phyloP scores from a whole-genome alignment of 805 yeast genomes.

The Suhomyces emberorum region DNA sequence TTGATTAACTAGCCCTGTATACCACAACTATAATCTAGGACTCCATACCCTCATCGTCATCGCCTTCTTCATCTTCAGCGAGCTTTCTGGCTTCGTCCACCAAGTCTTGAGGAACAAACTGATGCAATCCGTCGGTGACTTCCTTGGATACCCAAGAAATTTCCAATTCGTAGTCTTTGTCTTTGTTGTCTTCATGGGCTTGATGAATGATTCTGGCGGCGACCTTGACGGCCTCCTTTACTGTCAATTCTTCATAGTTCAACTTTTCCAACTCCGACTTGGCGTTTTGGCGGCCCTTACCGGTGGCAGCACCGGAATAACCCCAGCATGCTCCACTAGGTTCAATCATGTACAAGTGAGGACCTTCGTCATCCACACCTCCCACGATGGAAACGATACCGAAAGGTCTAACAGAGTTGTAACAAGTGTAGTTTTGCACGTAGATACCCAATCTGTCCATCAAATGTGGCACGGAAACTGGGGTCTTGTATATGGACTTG shows the following conservation, averaged over 20 bases:
- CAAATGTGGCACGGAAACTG: slow-evolving; percentile 76
- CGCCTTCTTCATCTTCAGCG: slow-evolving; percentile 81
- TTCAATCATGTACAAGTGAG: slow-evolving; percentile 93
- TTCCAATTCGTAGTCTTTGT: slow-evolving; percentile 94
- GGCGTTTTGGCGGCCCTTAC: slow-evolving; percentile 98
- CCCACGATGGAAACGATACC: slow-evolving; percentile 92
- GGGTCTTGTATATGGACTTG: slow-evolving; percentile 70
- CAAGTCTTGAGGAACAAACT: slow-evolving; percentile 74
- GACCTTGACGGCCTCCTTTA: slow-evolving; percentile 81
- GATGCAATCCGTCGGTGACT: slow-evolving; percentile 79
- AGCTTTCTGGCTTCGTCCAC: slow-evolving; percentile 77
- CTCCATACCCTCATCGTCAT: slow-evolving; percentile 51
- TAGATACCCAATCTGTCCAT: slow-evolving; percentile 86
- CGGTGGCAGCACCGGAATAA: slow-evolving; percentile 94
- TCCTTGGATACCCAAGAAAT: slow-evolving; percentile 79
- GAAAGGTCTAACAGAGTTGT: slow-evolving; percentile 96
- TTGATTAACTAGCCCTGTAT: too few relatives aligned
- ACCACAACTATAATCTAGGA: slow-evolving; percentile 1
- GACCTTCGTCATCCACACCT: slow-evolving; percentile 86
- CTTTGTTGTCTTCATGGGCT: slow-evolving; percentile 97
- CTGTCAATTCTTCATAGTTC: slow-evolving; percentile 64
- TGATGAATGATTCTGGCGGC: slow-evolving; percentile 91
- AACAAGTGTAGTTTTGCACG: slow-evolving; percentile 93
- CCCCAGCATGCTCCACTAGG: slow-evolving; percentile 99
- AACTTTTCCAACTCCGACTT: slow-evolving; percentile 93